Evolutionary conservation across 2,329 filamentous ascomycete genomes (phyloP), one percentile per base, ranked within the genome.

Genomic region (Lasiodiplodia theobromae): DNA sequence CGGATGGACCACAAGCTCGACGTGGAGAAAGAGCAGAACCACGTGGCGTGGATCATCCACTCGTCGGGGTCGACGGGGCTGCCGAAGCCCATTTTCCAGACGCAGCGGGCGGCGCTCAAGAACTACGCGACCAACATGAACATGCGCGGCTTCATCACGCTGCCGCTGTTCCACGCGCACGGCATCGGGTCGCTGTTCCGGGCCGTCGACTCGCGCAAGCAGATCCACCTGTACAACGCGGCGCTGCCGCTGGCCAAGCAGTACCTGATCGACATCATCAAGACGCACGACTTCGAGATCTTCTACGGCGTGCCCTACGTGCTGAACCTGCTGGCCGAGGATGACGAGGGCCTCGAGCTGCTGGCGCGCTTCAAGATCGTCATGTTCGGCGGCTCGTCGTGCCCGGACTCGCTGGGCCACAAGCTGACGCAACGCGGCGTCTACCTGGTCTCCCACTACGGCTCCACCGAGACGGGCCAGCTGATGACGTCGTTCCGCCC

Each of bases 261-360:
- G 47, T 75, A 77, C 44, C 70, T 79, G 23, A 71, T 75, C 3
- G 34, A 74, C 72, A 67, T 76, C 74, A 68, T 68, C 38, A 51
- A 44, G 23, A 31, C 38, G 25, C 60, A 68, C 68, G 71, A 82
- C 23, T 82, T 84, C 0, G 82, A 90, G 65, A 84, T 86, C 21
- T 85, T 91, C 44, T 85, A 89, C 69, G 85, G 82, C 3, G 89
- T 91, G 0, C 89, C 89, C 0, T 91, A 91, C 71, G 85, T 86
- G 0, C 76, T 92, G n/a, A 90, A 91, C 72, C 77, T 92, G 0
- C 80, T 91, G 1, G 84, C 85, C 0, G 89, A 91, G 73, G 83
- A 84, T 0, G 78, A 85, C 0, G 82, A 85, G 21, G 89, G 89
- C 0, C 82, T 89, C n/a, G 72, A 78, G 0, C 78, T 79, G 2